Percentiles rank a stretch among this genome's conserved stretches.
phyloP scores from a whole-genome alignment of 164 flowering plant species.

The Macadamia integrifolia region DNA sequence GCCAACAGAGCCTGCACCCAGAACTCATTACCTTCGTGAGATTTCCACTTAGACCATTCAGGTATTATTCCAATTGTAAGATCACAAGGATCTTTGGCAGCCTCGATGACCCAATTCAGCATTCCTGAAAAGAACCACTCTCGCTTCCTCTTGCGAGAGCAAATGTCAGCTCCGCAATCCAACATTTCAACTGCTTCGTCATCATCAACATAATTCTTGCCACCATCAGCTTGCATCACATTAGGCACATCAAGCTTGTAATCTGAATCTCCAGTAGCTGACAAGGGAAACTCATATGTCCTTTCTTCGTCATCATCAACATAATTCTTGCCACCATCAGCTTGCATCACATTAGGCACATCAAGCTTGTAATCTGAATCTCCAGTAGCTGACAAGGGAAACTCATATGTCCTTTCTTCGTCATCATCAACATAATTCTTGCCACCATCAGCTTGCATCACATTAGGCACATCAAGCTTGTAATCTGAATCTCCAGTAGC shows the following conservation, averaged over 20 bases:
- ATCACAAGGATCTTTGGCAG: conserved; percentile 62
- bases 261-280: background rate
- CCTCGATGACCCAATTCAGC: conserved; percentile 50
- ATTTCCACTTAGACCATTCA: conserved; percentile 40
- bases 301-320: conserved; percentile 19
- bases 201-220: conserved; percentile 12
- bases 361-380: background rate
- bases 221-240: background rate
- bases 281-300: background rate
- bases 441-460: background rate
- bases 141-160: conserved; percentile 46
- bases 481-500: background rate
- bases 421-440: conserved; percentile 15
- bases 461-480: background rate
- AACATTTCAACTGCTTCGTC: conserved; percentile 21
- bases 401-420: conserved; percentile 5
- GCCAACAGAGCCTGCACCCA: conserved; percentile 53
- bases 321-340: conserved; percentile 2
- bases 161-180: conserved; percentile 12
- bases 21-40: conserved; percentile 24
- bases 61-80: conserved; percentile 30
- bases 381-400: background rate
- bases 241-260: background rate
- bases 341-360: background rate
- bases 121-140: conserved; percentile 22